Conservation (phyloP, 2,329 filamentous ascomycete genomes). For the Calonectria naviculata region DNA sequence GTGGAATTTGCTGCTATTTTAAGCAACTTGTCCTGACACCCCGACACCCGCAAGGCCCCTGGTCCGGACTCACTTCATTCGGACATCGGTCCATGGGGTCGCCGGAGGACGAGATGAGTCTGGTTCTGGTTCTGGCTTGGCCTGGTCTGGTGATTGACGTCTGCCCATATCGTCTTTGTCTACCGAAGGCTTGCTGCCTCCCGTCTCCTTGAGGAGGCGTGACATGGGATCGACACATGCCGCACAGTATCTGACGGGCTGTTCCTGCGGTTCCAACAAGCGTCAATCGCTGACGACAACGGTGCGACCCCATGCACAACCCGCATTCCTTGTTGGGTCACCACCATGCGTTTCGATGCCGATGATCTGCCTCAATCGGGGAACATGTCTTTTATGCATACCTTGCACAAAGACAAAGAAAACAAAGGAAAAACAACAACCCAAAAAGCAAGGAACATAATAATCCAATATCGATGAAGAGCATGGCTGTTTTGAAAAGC, state of each 20-base stretch:
- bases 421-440: neutral
- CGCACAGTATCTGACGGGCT: neutral
- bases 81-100: neutral
- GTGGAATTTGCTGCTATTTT: constrained; percentile 14
- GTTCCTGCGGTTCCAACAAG: neutral
- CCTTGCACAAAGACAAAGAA: neutral
- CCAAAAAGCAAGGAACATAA: neutral
- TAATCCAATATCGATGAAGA: neutral
- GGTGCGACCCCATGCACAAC: neutral
- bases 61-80: constrained; percentile 1
- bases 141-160: constrained; percentile 2
- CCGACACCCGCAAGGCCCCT: neutral
- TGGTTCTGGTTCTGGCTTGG: neutral
- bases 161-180: neutral
- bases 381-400: neutral
- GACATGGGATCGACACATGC: neutral
- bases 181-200: neutral
- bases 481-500: constrained; percentile 8
- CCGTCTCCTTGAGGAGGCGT: neutral
- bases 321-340: neutral
- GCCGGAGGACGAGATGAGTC: neutral
- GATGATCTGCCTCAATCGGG: neutral
- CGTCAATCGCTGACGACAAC: neutral
- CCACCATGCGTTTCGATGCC: neutral
- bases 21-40: constrained; percentile 3